Conservation (phyloP, 176 grass and related monocot genomes). For the Triticum aestivum region DNA sequence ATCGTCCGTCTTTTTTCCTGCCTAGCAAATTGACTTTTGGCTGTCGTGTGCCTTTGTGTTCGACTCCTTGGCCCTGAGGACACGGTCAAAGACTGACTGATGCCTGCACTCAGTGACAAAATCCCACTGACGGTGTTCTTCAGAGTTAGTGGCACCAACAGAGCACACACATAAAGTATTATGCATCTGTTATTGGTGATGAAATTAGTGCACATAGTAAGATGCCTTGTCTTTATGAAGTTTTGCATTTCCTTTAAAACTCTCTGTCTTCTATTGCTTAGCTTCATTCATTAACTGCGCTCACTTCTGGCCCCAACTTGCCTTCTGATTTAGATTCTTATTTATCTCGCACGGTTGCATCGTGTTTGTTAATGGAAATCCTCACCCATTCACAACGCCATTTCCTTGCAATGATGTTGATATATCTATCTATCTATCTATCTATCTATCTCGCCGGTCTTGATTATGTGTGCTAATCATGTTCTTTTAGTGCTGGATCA, state of each 20-base stretch:
- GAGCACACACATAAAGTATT: neutral
- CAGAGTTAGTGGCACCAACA: neutral
- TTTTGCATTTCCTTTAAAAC: neutral
- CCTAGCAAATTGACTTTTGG: constrained; percentile 16
- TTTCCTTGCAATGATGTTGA: neutral
- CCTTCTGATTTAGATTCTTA: neutral
- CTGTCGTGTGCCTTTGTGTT: constrained; percentile 14
- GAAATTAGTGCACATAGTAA: neutral
- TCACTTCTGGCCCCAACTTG: neutral
- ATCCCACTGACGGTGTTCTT: neutral
- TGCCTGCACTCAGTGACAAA: constrained; percentile 7
- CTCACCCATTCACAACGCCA: neutral
- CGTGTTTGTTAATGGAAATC: neutral
- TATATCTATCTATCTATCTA: neutral
- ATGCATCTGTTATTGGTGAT: constrained; percentile 6
- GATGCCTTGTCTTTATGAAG: neutral
- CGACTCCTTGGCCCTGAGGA: neutral
- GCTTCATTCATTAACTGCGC: neutral
- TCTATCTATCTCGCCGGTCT: neutral
- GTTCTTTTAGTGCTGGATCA: constrained; percentile 17
- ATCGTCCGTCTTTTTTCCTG: neutral
- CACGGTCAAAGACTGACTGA: constrained; percentile 9
- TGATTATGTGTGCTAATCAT: neutral
- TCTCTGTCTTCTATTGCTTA: neutral
- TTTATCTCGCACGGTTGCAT: neutral